Base-by-base conservation (phyloP, 2,329 filamentous ascomycete species). In the Talaromyces sp. region DNA sequence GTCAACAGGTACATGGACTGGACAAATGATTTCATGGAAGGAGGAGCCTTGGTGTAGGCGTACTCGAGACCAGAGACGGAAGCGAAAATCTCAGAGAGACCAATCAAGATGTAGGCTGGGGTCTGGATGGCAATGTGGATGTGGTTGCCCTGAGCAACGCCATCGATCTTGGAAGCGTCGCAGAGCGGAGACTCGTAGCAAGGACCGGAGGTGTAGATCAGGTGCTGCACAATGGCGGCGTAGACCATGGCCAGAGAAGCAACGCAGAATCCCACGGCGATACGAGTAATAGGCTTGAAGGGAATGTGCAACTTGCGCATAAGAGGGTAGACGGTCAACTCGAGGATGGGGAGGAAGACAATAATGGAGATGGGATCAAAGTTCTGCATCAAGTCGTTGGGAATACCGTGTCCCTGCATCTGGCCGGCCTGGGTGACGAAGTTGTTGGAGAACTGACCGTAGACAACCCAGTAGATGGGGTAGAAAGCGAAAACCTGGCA, bases 311-410 rank as follows among this genome's bases (percentile, higher is more conserved):
- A 62, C 68, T 82, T 85, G 68, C 86, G 85, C 60, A 92, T 81
- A 19, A 80, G 70, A 0, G 89, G 90, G 74, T 91, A 92, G 61
- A 92, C 66, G 41, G 86, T n/a, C 29, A 79, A 80, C 69, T 92
- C 89, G 64, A 86, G 82, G 63, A 92, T 76, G 2, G 88, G 88
- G 54, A 91, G 88, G 74, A 92, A 83, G 69, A 92, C 85, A 66
- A 92, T 83, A 63, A 92, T 84, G 27, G 88, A 84, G 64, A 92
- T 84, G 6, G 89, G 88, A 72, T 92, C 87, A 46, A 92, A 79
- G 75, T 91, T 91, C 71, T 86, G 83, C 67, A 92, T 83, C 60
- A 92, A 77, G 70, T 92, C 89, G 78, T 92, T 92, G 68, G 89
- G 90, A 3, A 90, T 82, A 32, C 88, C 88, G 69, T 88, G 80